These are phyloP conservation scores for Fusarium papillatum DNA, from an alignment of 2,329 filamentous ascomycete species.

Conservation along the genomic window DNA sequence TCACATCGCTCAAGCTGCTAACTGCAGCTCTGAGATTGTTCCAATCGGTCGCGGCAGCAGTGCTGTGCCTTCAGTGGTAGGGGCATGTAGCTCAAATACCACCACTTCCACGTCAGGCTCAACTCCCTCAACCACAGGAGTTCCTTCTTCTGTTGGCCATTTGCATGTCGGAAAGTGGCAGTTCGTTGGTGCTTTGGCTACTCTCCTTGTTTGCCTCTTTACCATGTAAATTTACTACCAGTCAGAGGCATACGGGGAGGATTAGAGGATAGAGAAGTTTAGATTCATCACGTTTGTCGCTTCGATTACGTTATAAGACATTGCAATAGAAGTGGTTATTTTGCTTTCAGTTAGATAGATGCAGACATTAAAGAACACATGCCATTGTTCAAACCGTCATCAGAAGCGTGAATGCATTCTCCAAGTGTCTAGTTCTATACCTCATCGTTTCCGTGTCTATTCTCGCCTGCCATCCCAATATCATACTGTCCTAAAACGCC, in stretches of 20 bases:
- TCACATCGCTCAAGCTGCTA: conserved; percentile 42
- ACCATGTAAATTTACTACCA: background rate
- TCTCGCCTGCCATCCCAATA: background rate
- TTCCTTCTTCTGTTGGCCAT: background rate
- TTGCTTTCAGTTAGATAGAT: background rate
- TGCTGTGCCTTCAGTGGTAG: conserved; percentile 35
- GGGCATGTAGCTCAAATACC: conserved; percentile 23
- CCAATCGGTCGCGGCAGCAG: conserved; percentile 51
- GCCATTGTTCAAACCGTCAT: background rate
- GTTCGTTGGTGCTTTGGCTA: background rate
- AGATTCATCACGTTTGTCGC: background rate
- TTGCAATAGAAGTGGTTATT: background rate
- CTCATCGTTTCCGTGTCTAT: background rate
- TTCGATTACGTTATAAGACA: background rate
- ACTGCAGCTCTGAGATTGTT: conserved; percentile 48
- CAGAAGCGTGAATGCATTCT: background rate
- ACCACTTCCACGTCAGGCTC: background rate
- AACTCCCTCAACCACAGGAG: background rate
- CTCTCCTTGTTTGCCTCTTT: background rate
- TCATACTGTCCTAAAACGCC: background rate
- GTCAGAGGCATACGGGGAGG: background rate
- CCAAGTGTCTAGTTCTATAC: background rate
- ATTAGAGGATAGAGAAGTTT: background rate
- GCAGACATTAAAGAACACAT: background rate
- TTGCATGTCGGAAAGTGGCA: background rate